Base-by-base conservation (phyloP, 805 yeast genomes). In the Lipomyces anomalus region DNA sequence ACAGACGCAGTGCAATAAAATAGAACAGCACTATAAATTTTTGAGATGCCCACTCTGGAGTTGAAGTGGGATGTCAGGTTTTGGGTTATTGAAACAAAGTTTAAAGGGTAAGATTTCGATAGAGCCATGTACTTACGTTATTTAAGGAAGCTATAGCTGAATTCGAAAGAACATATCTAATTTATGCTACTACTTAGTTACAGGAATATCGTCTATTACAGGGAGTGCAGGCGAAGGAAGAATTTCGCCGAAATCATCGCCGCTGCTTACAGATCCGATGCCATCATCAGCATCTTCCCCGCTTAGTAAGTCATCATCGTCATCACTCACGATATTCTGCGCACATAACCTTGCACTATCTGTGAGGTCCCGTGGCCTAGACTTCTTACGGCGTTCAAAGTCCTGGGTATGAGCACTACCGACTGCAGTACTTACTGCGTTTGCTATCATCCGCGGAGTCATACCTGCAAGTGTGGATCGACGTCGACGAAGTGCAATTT, bases 381-480 rank as follows among this genome's bases (percentile, higher is more conserved):
- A 56, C 54, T 70, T 74, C 44, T 79, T 73, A 57, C 89, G 74
- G 6, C 53, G 24, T 65, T 86, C 92, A 70, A 86, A 86, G 66
- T 86, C 95, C 59, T 82, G 81, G 32, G 84, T 79, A 58, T 86
- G 95, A 0, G 95, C 95, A 63, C 71, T 74, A n/a, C 57, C 53
- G 13, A 60, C 46, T 16, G 49, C 49, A 16, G 35, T 38, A 13
- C 46, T 35, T 26, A 57, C 37, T n/a, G 49, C 53, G 24, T 22
- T 47, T 7, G 50, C 54, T n/a, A 40, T 28, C 41, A 53, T 35
- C 11, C 44, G 38, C n/a, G 57, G 56, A 22, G 54, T 48, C 38
- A 43, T 52, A 4, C 40, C 26, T n/a, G 42, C 24, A 13, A 45
- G 30, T 26, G 52, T 46, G 20, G 37, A 4, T 32, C 40, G 22